Evolutionary conservation across 2,329 filamentous ascomycete species (phyloP).

Genomic region (Thielaviopsis euricoi): DNA sequence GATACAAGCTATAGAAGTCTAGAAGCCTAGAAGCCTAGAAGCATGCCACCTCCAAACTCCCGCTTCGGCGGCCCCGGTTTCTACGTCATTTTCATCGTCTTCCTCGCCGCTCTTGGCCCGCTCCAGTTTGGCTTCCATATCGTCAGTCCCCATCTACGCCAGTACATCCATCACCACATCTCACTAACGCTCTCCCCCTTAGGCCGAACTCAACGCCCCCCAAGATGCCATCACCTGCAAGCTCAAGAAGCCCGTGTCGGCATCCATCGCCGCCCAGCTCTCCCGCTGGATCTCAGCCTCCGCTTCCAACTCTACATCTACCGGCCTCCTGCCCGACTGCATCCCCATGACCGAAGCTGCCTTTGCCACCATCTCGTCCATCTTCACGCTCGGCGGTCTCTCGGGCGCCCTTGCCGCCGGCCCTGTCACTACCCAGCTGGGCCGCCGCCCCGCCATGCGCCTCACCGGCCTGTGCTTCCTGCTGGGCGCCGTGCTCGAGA

Average conservation of each 20-base stretch:
- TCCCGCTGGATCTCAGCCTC: slow-evolving; percentile 18
- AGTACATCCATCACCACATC: not conserved
- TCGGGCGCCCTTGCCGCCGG: slow-evolving; percentile 67
- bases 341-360: slow-evolving; percentile 72
- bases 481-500: slow-evolving; percentile 59
- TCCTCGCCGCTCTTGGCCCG: slow-evolving; percentile 66
- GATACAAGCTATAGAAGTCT: no score
- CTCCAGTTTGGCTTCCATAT: slow-evolving; percentile 91
- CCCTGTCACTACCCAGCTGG: slow-evolving; percentile 59
- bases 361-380: slow-evolving; percentile 75
- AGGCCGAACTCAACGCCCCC: slow-evolving; percentile 91
- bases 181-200: slow-evolving; percentile 6
- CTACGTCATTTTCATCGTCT: slow-evolving; percentile 62
- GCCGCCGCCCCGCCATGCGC: slow-evolving; percentile 61
- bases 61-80: slow-evolving; percentile 16
- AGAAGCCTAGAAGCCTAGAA: no score
- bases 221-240: slow-evolving; percentile 86
- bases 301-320: slow-evolving; percentile 14
- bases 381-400: slow-evolving; percentile 82
- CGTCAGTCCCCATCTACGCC: slow-evolving; percentile 29
- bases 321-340: slow-evolving; percentile 46
- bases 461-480: slow-evolving; percentile 62
- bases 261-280: slow-evolving; percentile 19
- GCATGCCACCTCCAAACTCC: not conserved
- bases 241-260: slow-evolving; percentile 24